Base-by-base conservation (phyloP, 108 stramenopile species). In the Skeletonema potamos region DNA sequence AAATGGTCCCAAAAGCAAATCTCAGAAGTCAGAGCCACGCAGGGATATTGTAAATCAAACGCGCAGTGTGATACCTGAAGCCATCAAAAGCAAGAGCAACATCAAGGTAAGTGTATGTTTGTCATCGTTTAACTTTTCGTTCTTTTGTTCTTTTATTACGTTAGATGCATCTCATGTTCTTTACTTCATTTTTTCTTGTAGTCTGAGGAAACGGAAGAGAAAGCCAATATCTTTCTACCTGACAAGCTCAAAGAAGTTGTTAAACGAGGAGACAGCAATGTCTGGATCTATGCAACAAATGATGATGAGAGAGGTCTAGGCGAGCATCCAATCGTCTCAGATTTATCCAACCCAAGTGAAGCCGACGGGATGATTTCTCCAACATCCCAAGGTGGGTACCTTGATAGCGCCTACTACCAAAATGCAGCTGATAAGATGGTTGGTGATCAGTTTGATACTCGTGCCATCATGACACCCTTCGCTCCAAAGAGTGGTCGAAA, bases 401-500 rank as follows among this genome's bases (percentile, higher is more conserved):
- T 72, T 11, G 79, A 63, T 1, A 43, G 65, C 37, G 37, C 2
- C 4, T 76, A 66, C 36, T 63, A 81, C 32, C 70, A 76, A 69
- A 41, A 27, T 22, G 32, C 58, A 41, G 79, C 63, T 20, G 74
- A 81, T 15, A 72, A 82, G 69, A 63, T 75, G 62, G 62, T 74
- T 37, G 74, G 81, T 36, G 81, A 82, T 82, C 74, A 82, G 70
- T 51, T 73, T 11, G 81, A 82, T 37, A 61, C 74, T 15, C 61
- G 74, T 15, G 79, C 79, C 2, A 81, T 81, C 34, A 34, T 81
- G 36, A 75, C 79, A 7, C 79, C 77, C 0, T 72, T 66, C 27
- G 68, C 77, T 57, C 77, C 77, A 3, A 77, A 66, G 41, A 64
- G 75, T 15, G 54, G 69, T 39, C 34, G 72, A 11, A 54, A 48